These are phyloP conservation scores for Aspergillus sp. DNA, from an alignment of 2,329 filamentous ascomycete species.

Conservation along the genomic window DNA sequence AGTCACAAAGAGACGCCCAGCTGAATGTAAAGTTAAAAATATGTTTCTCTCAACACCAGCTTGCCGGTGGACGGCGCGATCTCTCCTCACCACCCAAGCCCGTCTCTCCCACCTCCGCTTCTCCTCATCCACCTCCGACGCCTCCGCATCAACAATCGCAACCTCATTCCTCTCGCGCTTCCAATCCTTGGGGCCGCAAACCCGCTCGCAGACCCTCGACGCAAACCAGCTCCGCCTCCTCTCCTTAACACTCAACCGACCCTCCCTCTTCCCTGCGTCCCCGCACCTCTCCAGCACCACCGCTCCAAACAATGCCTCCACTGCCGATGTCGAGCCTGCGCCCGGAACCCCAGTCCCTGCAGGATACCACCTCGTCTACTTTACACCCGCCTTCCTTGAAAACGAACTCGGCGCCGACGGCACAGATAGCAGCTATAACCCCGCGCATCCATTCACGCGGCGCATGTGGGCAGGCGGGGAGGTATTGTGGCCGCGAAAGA, in stretches of 20 bases:
- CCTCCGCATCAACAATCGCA: slow-evolving; percentile 35
- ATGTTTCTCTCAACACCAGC: slow-evolving; percentile 11
- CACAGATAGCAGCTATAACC: slow-evolving; percentile 61
- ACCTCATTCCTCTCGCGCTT: slow-evolving; percentile 44
- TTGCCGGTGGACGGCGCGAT: background rate
- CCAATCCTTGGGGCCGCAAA: slow-evolving; percentile 43
- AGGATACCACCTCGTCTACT: slow-evolving; percentile 65
- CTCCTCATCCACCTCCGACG: slow-evolving; percentile 9
- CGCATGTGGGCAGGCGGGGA: slow-evolving; percentile 69
- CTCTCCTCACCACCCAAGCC: background rate
- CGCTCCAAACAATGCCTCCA: slow-evolving; percentile 25
- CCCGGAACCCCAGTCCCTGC: slow-evolving; percentile 55
- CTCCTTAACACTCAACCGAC: slow-evolving; percentile 57
- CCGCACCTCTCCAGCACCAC: slow-evolving; percentile 40
- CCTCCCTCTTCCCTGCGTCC: slow-evolving; percentile 41
- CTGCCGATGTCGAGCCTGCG: background rate
- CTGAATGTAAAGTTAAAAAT: background rate
- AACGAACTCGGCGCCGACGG: slow-evolving; percentile 59
- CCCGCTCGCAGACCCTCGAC: slow-evolving; percentile 56
- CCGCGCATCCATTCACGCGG: slow-evolving; percentile 59
- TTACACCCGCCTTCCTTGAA: slow-evolving; percentile 59
- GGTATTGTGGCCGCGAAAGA: slow-evolving; percentile 51
- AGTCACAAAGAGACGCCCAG: background rate
- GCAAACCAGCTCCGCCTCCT: slow-evolving; percentile 65
- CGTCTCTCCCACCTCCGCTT: slow-evolving; percentile 15